Base-by-base conservation (phyloP, 805 yeast species). In the Candida ortonii region DNA sequence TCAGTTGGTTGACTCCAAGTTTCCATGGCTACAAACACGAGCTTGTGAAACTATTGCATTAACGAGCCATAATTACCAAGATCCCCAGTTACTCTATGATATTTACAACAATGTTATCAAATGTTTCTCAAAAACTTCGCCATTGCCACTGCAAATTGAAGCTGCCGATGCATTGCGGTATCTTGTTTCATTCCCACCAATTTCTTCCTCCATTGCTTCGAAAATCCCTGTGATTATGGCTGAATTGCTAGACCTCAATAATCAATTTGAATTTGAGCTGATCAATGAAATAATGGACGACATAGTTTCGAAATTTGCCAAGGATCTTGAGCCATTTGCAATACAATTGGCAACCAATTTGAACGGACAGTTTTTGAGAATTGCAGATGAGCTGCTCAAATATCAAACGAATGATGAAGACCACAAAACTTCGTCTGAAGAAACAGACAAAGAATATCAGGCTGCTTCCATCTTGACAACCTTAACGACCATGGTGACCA, bases 261-360 rank as follows among this genome's bases (percentile, higher is more conserved):
- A 83, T 47, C 75, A 73, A 32, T 74, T 86, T 42, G 97, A 90
- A 52, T 76, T 84, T 32, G 98, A 93, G 52, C 73, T 87, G 3
- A 71, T 90, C 18, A 77, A 88, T 27, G 83, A 82, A 16, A 93
- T 90, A 5, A 86, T 90, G 86, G 97, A 90, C 64, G 95, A 85
- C 46, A 80, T 93, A 50, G 97, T 90, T 11, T 93, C 87, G 47
- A 78, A 76, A 44, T 93, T 83, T 62, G 71, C 93, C 6, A 81
- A 78, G 44, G 93, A 89, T 59, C 68, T 90, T 42, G 89, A 88
- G 41, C 97, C 98, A 12, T 90, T 85, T 58, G 90, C 95, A 23
- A 68, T 77, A n/a, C 81, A 82, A 38, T 61, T 84, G 36, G 73
- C 82, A 18, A 53, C 55, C 3, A 73, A 78, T 52, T 63, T 83